Base-by-base conservation (phyloP, 257 asterid species). In the Paulownia fortunei region DNA sequence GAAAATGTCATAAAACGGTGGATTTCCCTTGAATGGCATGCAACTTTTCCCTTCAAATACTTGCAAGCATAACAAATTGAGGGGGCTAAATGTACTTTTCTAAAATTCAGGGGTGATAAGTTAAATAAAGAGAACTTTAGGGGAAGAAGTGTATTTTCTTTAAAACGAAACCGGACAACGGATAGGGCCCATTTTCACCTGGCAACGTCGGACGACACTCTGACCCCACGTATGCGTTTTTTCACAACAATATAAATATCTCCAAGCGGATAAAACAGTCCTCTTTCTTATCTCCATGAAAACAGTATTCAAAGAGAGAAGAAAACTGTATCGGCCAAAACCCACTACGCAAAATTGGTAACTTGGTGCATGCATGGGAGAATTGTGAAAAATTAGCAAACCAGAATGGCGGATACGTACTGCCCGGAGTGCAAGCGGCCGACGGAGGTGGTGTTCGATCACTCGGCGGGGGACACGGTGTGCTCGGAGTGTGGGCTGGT, bases 401-500 rank as follows among this genome's bases (percentile, higher is more conserved):
- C 10, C 36, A 44, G 6, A 24, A 83, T 81, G 83, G 74, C 77
- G 51, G 91, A 89, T 42, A 79, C 79, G 15, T 89, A 75, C 76
- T 89, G 93, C 59, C 55, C 82, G 61, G 93, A 89, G 79, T 89
- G 93, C 56, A 85, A 82, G 80, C 73, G 79, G 76, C 71, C 75
- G 51, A 87, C 93, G 69, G 91, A 89, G 81, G 88, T 87, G 65
- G 93, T 89, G 23, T 79, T 85, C 75, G 93, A 89, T 71, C 91
- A 87, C 82, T 84, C 91, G 23, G 89, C 93, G 2, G 91, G 91
- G 0, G 93, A 89, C 74, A 85, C 86, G 32, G 93, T 89, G 2
- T 89, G 93, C 56, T 85, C 91, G 4, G 91, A 89, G 78, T 89
- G 91, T 58, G 93, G 91, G 0, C 74, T 89, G 56, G 91, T 89